phyloP scores from a whole-genome alignment of 2,329 filamentous ascomycete genomes.

The Hypoxylon sp. region DNA sequence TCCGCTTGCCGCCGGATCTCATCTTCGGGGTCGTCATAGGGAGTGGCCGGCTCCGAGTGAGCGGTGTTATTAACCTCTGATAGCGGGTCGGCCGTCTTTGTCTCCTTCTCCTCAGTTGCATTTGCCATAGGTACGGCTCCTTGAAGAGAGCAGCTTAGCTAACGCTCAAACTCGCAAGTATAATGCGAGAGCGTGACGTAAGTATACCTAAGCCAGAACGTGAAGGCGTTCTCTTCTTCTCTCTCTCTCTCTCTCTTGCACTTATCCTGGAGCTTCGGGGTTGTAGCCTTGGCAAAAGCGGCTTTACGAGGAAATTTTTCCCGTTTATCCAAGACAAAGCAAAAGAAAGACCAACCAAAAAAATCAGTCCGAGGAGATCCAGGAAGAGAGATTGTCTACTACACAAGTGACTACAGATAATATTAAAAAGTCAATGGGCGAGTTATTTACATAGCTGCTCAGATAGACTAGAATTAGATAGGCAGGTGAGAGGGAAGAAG shows the following conservation, averaged over 20 bases:
- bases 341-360: background rate
- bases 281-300: background rate
- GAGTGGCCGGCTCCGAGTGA: constrained; percentile 37
- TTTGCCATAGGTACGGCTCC: constrained; percentile 45
- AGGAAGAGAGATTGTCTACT: background rate
- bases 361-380: background rate
- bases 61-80: constrained; percentile 39
- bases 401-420: background rate
- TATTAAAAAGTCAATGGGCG: background rate
- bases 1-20: constrained; percentile 47
- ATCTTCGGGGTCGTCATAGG: constrained; percentile 46
- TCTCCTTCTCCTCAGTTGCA: constrained; percentile 45
- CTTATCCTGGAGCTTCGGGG: constrained; percentile 5
- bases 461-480: background rate
- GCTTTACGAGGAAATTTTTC: background rate
- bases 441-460: background rate
- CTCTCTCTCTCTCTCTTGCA: background rate
- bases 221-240: background rate
- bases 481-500: background rate
- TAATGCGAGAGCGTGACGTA: constrained; percentile 20
- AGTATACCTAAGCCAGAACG: constrained; percentile 7
- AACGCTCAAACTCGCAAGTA: constrained; percentile 12
- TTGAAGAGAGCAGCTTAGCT: background rate
- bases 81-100: constrained; percentile 44
- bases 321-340: constrained; percentile 15